phyloP scores from a whole-genome alignment of 495 filamentous ascomycete species.

The Apodospora peruviana region DNA sequence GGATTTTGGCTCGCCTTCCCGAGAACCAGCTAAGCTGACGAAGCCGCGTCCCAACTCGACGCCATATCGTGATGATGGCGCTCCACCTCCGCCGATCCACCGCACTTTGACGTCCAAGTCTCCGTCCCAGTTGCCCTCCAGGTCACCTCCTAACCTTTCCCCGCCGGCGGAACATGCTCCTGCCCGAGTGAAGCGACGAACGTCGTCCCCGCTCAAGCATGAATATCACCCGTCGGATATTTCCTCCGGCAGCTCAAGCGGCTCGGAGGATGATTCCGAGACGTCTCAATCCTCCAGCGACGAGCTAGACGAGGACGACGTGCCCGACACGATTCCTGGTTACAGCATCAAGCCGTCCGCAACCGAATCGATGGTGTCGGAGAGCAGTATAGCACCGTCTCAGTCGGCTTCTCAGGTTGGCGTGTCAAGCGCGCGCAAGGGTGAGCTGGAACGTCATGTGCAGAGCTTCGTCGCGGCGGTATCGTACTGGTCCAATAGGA shows the following conservation, averaged over 20 bases:
- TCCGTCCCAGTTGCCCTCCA: slow-evolving; percentile 36
- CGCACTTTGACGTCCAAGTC: slow-evolving; percentile 37
- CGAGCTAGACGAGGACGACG: slow-evolving; percentile 44
- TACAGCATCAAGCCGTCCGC: slow-evolving; percentile 38
- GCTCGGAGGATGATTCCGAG: slow-evolving; percentile 40
- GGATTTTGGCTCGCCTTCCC: slow-evolving; percentile 10
- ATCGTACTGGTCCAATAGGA: slow-evolving; percentile 76
- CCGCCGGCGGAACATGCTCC: too few species aligned
- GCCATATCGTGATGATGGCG: slow-evolving; percentile 35
- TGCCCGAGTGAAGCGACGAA: slow-evolving; percentile 55
- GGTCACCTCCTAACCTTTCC: slow-evolving; percentile 47
- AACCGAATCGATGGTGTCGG: slow-evolving; percentile 29
- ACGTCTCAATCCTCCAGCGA: slow-evolving; percentile 43
- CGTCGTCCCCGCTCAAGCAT: slow-evolving; percentile 93
- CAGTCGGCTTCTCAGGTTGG: slow-evolving; percentile 68
- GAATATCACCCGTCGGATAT: slow-evolving; percentile 91
- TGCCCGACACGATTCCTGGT: slow-evolving; percentile 43
- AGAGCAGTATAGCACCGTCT: slow-evolving; percentile 60
- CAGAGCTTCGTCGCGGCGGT: slow-evolving; percentile 67
- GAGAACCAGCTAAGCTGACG: slow-evolving; percentile 29
- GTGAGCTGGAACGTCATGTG: slow-evolving; percentile 46
- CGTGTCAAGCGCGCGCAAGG: slow-evolving; percentile 43
- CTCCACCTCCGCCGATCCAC: slow-evolving; percentile 49
- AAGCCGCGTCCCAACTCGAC: slow-evolving; percentile 39
- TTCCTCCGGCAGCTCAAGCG: slow-evolving; percentile 44